phyloP scores from a whole-genome alignment of 192 early-diverging fungal species.

The Rhizophagus prolifer region DNA sequence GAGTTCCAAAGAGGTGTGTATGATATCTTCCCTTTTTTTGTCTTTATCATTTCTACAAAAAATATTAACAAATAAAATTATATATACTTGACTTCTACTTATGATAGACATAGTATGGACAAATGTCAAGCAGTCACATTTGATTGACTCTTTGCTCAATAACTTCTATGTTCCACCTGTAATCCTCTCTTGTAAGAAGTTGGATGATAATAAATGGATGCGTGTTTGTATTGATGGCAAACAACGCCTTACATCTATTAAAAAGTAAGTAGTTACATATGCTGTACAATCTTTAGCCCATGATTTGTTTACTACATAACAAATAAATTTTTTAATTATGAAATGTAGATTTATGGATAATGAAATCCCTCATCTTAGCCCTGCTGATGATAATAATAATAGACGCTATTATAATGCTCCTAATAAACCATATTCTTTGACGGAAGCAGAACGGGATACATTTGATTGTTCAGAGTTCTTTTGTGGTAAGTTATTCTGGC shows the following conservation, averaged over 20 bases:
- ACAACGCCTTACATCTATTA: constrained; percentile 32
- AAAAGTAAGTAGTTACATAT: constrained; percentile 16
- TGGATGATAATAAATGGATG: constrained; percentile 16
- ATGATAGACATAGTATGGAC: constrained; percentile 22
- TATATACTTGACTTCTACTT: background rate
- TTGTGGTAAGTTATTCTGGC: constrained; percentile 3
- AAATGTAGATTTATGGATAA: constrained; percentile 33
- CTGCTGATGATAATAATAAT: constrained; percentile 1
- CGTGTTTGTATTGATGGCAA: constrained; percentile 37
- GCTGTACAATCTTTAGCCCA: background rate
- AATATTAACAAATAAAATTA: background rate
- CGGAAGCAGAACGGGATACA: constrained; percentile 3
- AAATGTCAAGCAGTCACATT: constrained; percentile 16
- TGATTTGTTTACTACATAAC: background rate
- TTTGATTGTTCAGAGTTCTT: constrained; percentile 30
- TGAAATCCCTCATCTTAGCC: constrained; percentile 33
- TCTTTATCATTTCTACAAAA: too few species aligned
- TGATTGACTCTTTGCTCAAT: constrained; percentile 36
- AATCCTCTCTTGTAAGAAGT: constrained; percentile 29
- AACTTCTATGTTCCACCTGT: constrained; percentile 38
- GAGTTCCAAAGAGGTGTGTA: constrained; percentile 31
- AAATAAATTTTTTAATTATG: background rate
- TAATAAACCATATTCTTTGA: background rate
- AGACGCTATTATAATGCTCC: constrained; percentile 17
- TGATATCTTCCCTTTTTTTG: too few species aligned